Conservation (phyloP, 441 rosid genomes). For the Populus hybrid region DNA sequence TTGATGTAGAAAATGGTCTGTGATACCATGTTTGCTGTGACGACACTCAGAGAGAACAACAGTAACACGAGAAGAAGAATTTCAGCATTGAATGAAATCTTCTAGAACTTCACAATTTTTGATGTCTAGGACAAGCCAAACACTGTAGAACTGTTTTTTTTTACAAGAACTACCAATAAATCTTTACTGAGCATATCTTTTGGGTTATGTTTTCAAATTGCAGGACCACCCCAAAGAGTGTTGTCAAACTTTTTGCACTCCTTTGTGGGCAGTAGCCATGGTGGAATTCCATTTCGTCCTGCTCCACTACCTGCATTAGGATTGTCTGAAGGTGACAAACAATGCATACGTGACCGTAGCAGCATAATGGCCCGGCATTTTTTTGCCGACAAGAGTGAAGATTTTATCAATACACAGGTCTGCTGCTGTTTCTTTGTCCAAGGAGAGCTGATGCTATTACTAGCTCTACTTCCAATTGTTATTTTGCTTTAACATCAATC, state of each 20-base stretch:
- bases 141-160: background rate
- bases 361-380: slow-evolving; percentile 94
- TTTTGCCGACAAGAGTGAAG: slow-evolving; percentile 86
- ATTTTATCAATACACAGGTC: slow-evolving; percentile 89
- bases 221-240: slow-evolving; percentile 95
- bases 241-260: slow-evolving; percentile 83
- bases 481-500: background rate
- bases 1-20: too few relatives aligned
- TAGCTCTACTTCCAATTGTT: background rate
- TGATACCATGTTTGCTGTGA: too few relatives aligned
- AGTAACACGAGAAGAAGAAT: too few relatives aligned
- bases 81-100: too few relatives aligned
- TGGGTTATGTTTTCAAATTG: slow-evolving; percentile 12
- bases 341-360: slow-evolving; percentile 94
- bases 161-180: too few relatives aligned
- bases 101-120: background rate
- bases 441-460: slow-evolving; percentile 9
- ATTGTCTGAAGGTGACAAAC: slow-evolving; percentile 84
- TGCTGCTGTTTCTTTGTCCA: slow-evolving; percentile 15
- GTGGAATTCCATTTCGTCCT: slow-evolving; percentile 80
- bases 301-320: slow-evolving; percentile 77
- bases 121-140: background rate
- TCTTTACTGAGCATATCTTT: background rate
- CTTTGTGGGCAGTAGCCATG: slow-evolving; percentile 86
- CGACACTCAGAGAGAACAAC: too few relatives aligned